Base-by-base conservation (phyloP, 768 basidiomycete genomes). In the Suillus decipiens region DNA sequence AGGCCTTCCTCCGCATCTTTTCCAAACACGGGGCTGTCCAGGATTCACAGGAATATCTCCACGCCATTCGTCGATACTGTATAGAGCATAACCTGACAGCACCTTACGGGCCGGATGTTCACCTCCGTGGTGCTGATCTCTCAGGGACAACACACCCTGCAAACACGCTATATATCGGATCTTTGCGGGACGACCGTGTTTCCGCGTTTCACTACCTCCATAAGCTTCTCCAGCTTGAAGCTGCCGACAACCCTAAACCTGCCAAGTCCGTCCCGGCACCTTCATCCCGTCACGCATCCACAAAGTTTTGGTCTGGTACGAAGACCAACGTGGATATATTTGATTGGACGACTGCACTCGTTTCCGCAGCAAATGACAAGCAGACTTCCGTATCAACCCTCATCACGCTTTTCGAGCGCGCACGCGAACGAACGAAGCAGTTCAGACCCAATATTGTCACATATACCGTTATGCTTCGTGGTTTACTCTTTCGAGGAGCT, bases 381-480 rank as follows among this genome's bases (percentile, higher is more conserved):
- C 39, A 61, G 0, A 74, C 77, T 39, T 66, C 77, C 22, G 66
- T 77, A 2, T 51, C 68, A 39, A 67, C 64, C 11, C 75, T 86
- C 19, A 66, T 84, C 33, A 62, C 68, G 0, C 69, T 81, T 33
- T 83, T 82, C 66, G 64, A 75, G 22, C 71, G 73, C n/a, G 68
- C 75, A 5, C 70, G 68, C 2, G 64, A 68, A 17, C 65, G 64
- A 41, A 70, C 71, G n/a, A 66, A 48, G 54, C 60, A 69, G 22
- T 73, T 82, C 28, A 74, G 72, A 33, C 80, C 82, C 0, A 83
- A 78, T 3, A 73, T 79, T 14, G 81, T 76, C 0, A 80, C 86
- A 0, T 82, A 86, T 67, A 86, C 85, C 22, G 73, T 85, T 34
- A 72, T 86, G 62, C 78, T 90, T 45, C 80, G 80, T 36, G 87